phyloP scores from a whole-genome alignment of 2,329 filamentous ascomycete genomes.

The Pleurostoma richardsiae region DNA sequence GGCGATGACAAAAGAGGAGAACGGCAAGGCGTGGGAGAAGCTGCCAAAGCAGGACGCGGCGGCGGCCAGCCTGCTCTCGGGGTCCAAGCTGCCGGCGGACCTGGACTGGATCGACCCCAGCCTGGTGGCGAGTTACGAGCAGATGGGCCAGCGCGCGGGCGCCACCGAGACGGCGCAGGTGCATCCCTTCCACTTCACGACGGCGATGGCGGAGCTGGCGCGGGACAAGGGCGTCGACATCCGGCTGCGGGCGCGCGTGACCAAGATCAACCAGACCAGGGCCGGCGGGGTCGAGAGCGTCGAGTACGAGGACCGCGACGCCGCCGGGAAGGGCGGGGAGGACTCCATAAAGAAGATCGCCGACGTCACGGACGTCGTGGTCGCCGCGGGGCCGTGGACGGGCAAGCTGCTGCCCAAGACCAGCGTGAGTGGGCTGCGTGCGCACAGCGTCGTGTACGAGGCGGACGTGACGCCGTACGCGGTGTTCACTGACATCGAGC shows the following conservation, averaged over 20 bases:
- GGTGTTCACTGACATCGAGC: conserved; percentile 79
- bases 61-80: conserved; percentile 41
- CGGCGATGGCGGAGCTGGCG: conserved; percentile 72
- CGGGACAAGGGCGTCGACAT: conserved; percentile 64
- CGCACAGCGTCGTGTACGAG: conserved; percentile 62
- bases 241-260: conserved; percentile 61
- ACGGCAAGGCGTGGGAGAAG: conserved; percentile 52
- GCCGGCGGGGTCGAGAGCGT: conserved; percentile 47
- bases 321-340: conserved; percentile 17
- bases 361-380: conserved; percentile 47
- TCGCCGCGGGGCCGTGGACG: conserved; percentile 45
- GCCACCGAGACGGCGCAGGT: conserved; percentile 84
- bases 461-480: conserved; percentile 67
- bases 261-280: conserved; percentile 52
- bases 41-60: conserved; percentile 54
- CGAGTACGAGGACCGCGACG: conserved; percentile 48
- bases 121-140: conserved; percentile 64
- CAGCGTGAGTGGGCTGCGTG: conserved; percentile 53
- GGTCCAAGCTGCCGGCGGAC: conserved; percentile 65
- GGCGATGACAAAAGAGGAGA: conserved; percentile 1
- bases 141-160: conserved; percentile 64
- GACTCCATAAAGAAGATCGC: conserved; percentile 22
- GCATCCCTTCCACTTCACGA: conserved; percentile 88
- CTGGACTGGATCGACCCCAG: conserved; percentile 78
- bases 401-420: conserved; percentile 50